Base-by-base conservation (phyloP, 106 monocot genomes). In the Dioscorea alata region DNA sequence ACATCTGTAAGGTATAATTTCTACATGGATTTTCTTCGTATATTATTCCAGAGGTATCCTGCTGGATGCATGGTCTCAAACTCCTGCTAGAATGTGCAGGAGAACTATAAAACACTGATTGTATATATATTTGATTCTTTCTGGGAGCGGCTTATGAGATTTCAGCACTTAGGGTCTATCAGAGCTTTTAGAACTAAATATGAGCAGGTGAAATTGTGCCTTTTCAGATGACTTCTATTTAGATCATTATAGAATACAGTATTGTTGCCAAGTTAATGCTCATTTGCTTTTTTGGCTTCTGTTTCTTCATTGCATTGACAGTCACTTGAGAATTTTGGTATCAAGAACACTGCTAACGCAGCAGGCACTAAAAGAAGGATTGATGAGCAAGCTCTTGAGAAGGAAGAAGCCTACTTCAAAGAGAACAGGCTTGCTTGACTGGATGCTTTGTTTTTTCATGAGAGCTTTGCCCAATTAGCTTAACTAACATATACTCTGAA, bases 321-420 rank as follows among this genome's bases (percentile, higher is more conserved):
- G 93, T 81, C 62, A 22, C 71, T 90, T 59, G 99, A 99, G 65
- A 77, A 70, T 51, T 66, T 50, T 72, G 85, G 84, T 50, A 62
- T 80, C 59, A 81, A 82, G 60, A 72, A 75, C 48, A 60, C 24
- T 66, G 60, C 48, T 59, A 74, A 69, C 34, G 12, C 33, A 17
- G 63, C 54, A 2, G 83, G 81, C 14, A 33, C 76, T 7, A 78
- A 83, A 65, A 99, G 87, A 76, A 83, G 82, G 48, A 66, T 70
- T 21, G 93, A 87, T 71, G 87, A 90, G 25, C 79, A 93, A 21
- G 93, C 79, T 51, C 83, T 99, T 76, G 99, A 93, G 49, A 99
- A 93, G 68, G 99, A 99, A 74, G 99, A 99, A 81, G 93, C 90
- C 34, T 99, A 99, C 53, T 99, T 99, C 53, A 93, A 99, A 48